phyloP scores from a whole-genome alignment of 495 filamentous ascomycete genomes.

The Penicillium soppii region DNA sequence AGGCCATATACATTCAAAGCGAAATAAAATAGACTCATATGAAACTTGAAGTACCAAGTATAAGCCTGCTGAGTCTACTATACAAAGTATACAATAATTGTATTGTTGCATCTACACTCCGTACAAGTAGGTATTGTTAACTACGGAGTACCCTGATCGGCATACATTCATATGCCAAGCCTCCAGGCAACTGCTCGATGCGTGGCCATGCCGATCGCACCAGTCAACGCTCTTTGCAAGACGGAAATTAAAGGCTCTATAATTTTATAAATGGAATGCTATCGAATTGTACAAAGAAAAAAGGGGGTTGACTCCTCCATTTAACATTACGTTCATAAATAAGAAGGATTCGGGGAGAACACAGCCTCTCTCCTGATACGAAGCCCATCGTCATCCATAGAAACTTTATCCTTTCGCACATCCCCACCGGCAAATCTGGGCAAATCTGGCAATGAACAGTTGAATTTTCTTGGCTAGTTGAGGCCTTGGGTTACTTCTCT shows the following conservation, averaged over 20 bases:
- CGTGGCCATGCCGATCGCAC: constrained; percentile 18
- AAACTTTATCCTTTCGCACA: constrained; percentile 11
- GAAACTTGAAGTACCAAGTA: background rate
- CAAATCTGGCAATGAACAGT: constrained; percentile 11
- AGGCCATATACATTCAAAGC: constrained; percentile 13
- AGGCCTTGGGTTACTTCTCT: background rate
- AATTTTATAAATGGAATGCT: background rate
- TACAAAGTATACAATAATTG: background rate
- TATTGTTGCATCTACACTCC: too few species aligned
- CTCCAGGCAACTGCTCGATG: constrained; percentile 21
- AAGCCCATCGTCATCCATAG: constrained; percentile 17
- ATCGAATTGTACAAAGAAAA: background rate
- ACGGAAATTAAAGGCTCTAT: background rate
- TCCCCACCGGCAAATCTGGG: background rate
- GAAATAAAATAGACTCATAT: constrained; percentile 6
- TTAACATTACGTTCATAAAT: background rate
- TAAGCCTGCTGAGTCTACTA: background rate
- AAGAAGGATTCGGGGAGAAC: background rate
- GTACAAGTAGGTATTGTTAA: background rate
- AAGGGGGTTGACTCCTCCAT: background rate
- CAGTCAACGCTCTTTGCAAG: background rate
- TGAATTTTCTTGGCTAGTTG: background rate
- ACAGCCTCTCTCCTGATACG: constrained; percentile 9
- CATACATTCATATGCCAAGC: constrained; percentile 19
- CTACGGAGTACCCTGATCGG: background rate